A percentile compares a stretch with the other conserved stretches of the same genome.
These are phyloP conservation scores for Neltuma alba DNA, from an alignment of 306 rosid genomes.

Conservation along the genomic window DNA sequence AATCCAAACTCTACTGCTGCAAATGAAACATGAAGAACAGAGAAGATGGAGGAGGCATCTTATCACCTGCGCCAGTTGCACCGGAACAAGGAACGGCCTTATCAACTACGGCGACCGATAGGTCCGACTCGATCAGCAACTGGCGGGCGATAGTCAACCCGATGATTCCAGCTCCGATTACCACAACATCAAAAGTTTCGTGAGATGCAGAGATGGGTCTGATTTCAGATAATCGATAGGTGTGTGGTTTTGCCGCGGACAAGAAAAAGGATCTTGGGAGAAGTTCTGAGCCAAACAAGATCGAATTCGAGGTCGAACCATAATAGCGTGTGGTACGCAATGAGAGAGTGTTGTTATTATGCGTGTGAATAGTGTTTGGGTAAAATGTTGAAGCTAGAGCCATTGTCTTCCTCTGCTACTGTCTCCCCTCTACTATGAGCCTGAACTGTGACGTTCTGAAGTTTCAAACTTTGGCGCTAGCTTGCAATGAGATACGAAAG, in stretches of 20 bases:
- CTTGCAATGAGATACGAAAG: neutral
- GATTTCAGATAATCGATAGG: constrained; percentile 18
- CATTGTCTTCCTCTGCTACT: constrained; percentile 21
- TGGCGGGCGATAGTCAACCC: constrained; percentile 83
- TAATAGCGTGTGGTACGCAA: neutral
- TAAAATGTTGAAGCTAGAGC: constrained; percentile 36
- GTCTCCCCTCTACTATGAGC: neutral
- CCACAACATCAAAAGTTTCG: constrained; percentile 61
- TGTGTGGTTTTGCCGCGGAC: constrained; percentile 2
- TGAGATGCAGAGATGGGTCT: constrained; percentile 34
- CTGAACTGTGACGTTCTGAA: neutral
- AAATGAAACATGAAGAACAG: neutral
- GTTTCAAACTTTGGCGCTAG: neutral
- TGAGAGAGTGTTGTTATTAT: constrained; percentile 29
- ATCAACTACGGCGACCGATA: constrained; percentile 82
- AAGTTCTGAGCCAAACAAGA: constrained; percentile 26
- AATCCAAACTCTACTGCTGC: neutral
- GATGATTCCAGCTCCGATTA: constrained; percentile 87
- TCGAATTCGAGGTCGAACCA: constrained; percentile 25
- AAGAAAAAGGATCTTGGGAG: constrained; percentile 25
- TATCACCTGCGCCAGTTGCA: constrained; percentile 91
- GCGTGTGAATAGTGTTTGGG: constrained; percentile 3
- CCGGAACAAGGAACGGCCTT: constrained; percentile 96
- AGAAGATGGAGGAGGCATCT: neutral
- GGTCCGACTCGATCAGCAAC: constrained; percentile 66